Evolutionary conservation across 1,284 basidiomycete genomes (phyloP).

Genomic region (Puccinia hordei): DNA sequence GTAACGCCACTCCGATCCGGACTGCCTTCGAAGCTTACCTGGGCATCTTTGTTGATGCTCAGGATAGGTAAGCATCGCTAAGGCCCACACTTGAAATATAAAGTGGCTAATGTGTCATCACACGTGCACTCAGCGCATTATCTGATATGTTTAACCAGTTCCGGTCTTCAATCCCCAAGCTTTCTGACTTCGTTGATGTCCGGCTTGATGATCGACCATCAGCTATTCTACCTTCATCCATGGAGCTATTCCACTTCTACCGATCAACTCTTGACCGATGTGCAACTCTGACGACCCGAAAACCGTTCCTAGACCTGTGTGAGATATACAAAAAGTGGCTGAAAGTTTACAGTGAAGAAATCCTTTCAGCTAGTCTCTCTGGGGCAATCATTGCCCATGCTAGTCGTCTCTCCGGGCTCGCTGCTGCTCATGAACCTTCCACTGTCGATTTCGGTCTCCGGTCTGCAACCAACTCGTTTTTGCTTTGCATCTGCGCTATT

Average conservation of each 20-base stretch:
- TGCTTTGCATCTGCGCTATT: constrained; percentile 78
- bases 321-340: constrained; percentile 89
- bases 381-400: neutral
- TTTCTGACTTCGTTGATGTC: constrained; percentile 61
- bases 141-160: constrained; percentile 79
- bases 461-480: constrained; percentile 72
- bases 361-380: constrained; percentile 52
- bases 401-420: neutral
- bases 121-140: constrained; percentile 65
- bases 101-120: constrained; percentile 1
- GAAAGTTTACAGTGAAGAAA: constrained; percentile 80
- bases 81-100: neutral
- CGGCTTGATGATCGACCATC: constrained; percentile 63
- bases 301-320: constrained; percentile 76
- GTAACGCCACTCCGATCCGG: constrained; percentile 69
- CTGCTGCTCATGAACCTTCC: neutral
- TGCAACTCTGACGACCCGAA: constrained; percentile 75
- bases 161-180: constrained; percentile 68
- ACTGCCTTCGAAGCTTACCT: constrained; percentile 89
- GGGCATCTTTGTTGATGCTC: constrained; percentile 89
- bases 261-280: constrained; percentile 92
- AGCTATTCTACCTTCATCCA: constrained; percentile 84
- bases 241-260: constrained; percentile 96
- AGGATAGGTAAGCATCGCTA: constrained; percentile 73
- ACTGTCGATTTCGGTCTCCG: constrained; percentile 61